Evolutionary conservation across 345 rosid genomes (phyloP).

Genomic region (Linum lewisii): DNA sequence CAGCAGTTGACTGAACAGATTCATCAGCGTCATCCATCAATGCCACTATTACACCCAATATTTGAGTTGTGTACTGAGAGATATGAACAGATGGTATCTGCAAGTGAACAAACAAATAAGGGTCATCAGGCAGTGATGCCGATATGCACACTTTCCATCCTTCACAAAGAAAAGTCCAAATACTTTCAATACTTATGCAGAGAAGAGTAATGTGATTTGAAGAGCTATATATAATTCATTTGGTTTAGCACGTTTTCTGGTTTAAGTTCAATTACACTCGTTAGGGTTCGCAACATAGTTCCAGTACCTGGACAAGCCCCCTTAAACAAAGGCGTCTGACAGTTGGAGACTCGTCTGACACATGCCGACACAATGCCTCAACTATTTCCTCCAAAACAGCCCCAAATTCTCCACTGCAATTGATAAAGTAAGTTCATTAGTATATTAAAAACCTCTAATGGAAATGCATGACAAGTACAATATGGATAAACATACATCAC

Average conservation of each 20-base stretch:
- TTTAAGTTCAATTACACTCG: too few relatives aligned
- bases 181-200: too few relatives aligned
- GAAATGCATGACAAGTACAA: neutral
- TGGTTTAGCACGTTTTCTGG: too few relatives aligned
- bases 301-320: slow-evolving; percentile 81
- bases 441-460: neutral
- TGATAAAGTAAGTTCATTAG: neutral
- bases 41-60: slow-evolving; percentile 75
- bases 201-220: too few relatives aligned
- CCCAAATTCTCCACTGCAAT: slow-evolving; percentile 56
- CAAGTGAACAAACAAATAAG: slow-evolving; percentile 11
- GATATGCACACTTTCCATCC: neutral
- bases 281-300: neutral
- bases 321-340: slow-evolving; percentile 89
- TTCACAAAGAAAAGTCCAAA: neutral
- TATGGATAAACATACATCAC: neutral
- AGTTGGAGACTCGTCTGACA: slow-evolving; percentile 89
- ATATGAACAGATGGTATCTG: slow-evolving; percentile 84
- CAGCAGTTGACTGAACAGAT: slow-evolving; percentile 85
- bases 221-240: too few relatives aligned
- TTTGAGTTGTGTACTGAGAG: slow-evolving; percentile 64
- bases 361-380: slow-evolving; percentile 82
- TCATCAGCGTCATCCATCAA: slow-evolving; percentile 85
- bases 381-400: slow-evolving; percentile 91
- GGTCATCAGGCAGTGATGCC: neutral